These are phyloP conservation scores for Fonsecaea pedrosoi DNA, from an alignment of 2,329 filamentous ascomycete species.

Conservation along the genomic window DNA sequence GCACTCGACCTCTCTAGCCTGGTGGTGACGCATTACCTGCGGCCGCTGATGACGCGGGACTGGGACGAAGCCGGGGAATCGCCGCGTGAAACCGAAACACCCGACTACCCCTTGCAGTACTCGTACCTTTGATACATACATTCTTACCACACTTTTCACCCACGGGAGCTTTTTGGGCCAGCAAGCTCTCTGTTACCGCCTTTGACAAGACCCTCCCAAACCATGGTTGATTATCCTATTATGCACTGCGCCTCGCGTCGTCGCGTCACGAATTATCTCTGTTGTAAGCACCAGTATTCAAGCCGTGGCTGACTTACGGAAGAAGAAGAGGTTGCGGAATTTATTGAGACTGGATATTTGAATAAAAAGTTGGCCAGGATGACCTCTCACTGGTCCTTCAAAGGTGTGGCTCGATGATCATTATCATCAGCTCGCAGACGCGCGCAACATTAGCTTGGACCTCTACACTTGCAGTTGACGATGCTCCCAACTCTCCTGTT, in stretches of 20 bases:
- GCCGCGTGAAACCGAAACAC: constrained; percentile 5
- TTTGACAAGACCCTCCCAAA: neutral
- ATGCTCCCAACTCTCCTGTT: constrained; percentile 15
- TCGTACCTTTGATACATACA: neutral
- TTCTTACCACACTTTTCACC: neutral
- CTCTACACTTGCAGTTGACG: neutral
- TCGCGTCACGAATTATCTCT: neutral
- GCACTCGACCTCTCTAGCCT: neutral
- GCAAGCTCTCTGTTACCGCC: neutral
- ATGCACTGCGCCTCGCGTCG: neutral
- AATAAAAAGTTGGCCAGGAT: neutral
- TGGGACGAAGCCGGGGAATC: neutral
- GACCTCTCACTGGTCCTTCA: neutral
- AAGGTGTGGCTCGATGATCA: neutral
- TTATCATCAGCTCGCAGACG: neutral
- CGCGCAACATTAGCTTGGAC: neutral
- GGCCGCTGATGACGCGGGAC: neutral
- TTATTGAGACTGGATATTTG: neutral
- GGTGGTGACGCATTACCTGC: neutral
- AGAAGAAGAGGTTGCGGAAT: neutral
- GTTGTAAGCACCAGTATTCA: neutral
- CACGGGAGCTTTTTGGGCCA: neutral
- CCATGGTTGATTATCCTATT: neutral
- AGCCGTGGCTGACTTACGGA: neutral
- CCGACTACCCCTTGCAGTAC: neutral